Evolutionary conservation across 257 asterid species (phyloP).

Genomic region (Apocynum venetum): DNA sequence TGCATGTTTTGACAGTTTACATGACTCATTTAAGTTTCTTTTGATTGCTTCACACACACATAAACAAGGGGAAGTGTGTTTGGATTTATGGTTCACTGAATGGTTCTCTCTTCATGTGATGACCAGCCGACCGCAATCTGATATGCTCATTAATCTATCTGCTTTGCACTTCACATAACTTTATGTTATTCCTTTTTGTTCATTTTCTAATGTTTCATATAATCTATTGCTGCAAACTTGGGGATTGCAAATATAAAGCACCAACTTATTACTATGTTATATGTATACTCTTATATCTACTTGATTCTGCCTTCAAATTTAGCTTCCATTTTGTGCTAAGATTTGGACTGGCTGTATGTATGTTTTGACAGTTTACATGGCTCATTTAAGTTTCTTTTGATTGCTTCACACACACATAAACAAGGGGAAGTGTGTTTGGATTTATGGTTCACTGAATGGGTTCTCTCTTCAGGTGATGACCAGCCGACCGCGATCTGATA

Average conservation of each 20-base stretch:
- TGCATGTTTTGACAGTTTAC: background rate
- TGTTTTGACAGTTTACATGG: background rate
- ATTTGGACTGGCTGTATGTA: background rate
- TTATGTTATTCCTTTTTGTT: background rate
- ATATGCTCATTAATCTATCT: conserved; percentile 54
- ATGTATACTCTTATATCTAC: background rate
- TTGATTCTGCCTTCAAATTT: background rate
- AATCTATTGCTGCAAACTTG: background rate
- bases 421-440: background rate
- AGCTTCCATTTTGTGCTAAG: background rate
- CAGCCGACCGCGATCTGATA: conserved; percentile 68
- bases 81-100: background rate
- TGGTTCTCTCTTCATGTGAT: conserved; percentile 52
- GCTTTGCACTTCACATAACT: background rate
- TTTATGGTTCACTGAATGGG: background rate
- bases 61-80: background rate
- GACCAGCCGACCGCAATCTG: conserved; percentile 73
- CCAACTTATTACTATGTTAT: background rate
- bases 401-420: background rate
- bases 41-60: background rate
- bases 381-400: background rate
- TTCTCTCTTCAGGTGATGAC: conserved; percentile 66
- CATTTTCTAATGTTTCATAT: background rate
- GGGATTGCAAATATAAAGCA: background rate
- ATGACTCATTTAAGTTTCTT: background rate